Base-by-base conservation (phyloP, 148 eudicot genomes). In the Rhododendron ovatum region DNA sequence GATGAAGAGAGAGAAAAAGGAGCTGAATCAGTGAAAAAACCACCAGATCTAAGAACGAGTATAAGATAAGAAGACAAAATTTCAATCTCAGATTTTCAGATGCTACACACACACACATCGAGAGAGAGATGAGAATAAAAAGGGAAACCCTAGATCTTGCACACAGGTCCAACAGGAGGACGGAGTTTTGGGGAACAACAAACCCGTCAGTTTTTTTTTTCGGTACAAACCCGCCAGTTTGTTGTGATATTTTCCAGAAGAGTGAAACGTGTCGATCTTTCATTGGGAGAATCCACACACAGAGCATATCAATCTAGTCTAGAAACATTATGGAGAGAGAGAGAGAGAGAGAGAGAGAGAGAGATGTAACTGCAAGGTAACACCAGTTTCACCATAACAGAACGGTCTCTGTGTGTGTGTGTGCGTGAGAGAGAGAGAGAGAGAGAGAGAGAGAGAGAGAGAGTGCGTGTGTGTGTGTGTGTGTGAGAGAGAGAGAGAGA, bases 71-170 rank as follows among this genome's bases (percentile, higher is more conserved):
- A 83, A 86, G 90, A 85, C 86, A 87, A 87, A 88, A 39, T 80
- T 84, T 84, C 67, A 39, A 86, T 86, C 85, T 86, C 81, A 45
- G 76, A 26, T 14, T 30, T 69, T 71, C 28, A 47, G 17, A 26
- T 83, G 63, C 43, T 47, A 18, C 61, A 13, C 75, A 7, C 12
- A 24, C 33, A n/a, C 30, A 24, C 50, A 18, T 4, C 5, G 28
- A 43, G 81, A 55, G 61, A 59, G 82, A 45, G 67, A 24, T 2
- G 5, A 26, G 11, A 50, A 65, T 18, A 74, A 76, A 43, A 78
- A 45, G 47, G 50, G 69, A 57, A 85, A 87, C 84, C 84, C 84
- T 90, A 90, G 90, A 88, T 90, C 88, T 88, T 87, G 88, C 88
- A 84, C 89, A 76, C 74, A 80, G 88, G 91, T 87, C 88, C 74